Percentiles rank a stretch among this genome's conserved stretches.
Conservation (phyloP, 495 filamentous ascomycete genomes). For the Astrothelium macrocarpum region DNA sequence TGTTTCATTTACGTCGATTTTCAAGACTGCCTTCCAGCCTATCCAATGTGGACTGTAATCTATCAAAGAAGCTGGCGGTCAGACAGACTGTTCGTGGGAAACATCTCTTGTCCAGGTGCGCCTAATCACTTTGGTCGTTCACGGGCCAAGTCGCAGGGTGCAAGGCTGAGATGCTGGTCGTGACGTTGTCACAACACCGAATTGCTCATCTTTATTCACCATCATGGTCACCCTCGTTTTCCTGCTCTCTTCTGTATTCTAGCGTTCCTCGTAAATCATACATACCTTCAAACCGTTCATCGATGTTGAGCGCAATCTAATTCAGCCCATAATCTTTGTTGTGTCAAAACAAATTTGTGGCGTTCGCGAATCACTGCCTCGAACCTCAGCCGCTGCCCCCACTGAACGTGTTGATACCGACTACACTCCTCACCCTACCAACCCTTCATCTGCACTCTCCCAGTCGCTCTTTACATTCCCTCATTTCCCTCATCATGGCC, state of each 20-base stretch:
- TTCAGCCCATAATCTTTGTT: not conserved
- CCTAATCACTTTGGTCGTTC: too few species aligned
- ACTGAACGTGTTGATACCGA: not conserved
- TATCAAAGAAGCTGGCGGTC: too few species aligned
- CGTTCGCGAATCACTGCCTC: not conserved
- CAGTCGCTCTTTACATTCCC: not conserved
- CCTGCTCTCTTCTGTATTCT: not conserved
- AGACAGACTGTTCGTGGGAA: too few species aligned
- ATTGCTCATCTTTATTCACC: not conserved
- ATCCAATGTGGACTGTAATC: too few species aligned
- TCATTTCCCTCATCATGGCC: slow-evolving; percentile 54
- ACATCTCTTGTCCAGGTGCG: too few species aligned
- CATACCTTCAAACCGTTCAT: not conserved
- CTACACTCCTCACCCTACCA: not conserved
- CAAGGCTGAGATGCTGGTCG: slow-evolving; percentile 5
- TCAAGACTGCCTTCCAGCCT: too few species aligned
- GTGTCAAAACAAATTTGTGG: not conserved
- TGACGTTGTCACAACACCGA: not conserved
- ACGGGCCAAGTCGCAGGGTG: not conserved
- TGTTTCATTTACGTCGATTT: too few species aligned
- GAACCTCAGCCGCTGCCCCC: not conserved
- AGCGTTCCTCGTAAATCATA: not conserved
- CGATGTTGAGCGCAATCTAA: not conserved
- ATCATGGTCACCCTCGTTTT: not conserved
- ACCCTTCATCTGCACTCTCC: not conserved